Percentiles rank a stretch among this genome's conserved stretches.
These are phyloP conservation scores for Calonectria pseudoreteaudii DNA, from an alignment of 2,329 filamentous ascomycete species.

Conservation along the genomic window DNA sequence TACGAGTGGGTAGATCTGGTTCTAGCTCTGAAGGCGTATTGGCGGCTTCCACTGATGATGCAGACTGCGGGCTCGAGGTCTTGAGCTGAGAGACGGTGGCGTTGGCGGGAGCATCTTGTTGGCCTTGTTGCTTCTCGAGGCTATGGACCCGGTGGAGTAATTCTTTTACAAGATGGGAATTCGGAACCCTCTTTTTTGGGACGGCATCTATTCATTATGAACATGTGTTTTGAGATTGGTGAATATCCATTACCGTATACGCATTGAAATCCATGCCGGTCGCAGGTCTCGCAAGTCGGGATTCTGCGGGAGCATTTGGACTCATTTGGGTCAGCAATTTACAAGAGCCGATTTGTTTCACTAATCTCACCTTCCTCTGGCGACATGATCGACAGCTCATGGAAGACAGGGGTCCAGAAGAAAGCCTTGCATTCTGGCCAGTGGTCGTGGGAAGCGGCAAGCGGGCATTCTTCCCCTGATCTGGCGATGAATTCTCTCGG, in stretches of 20 bases:
- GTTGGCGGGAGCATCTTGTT: neutral
- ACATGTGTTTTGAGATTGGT: too few species aligned
- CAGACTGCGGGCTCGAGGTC: neutral
- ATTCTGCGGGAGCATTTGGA: conserved; percentile 28
- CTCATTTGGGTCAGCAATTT: neutral
- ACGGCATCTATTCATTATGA: conserved; percentile 13
- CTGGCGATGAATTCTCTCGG: neutral
- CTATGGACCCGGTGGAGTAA: conserved; percentile 23
- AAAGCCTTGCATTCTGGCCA: neutral
- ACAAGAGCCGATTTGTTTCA: neutral
- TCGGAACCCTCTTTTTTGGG: conserved; percentile 24
- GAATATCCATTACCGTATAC: conserved; percentile 18
- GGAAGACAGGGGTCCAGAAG: neutral
- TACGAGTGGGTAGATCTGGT: conserved; percentile 10
- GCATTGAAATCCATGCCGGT: conserved; percentile 23
- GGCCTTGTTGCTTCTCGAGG: conserved; percentile 17
- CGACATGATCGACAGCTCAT: conserved; percentile 30
- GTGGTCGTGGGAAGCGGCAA: neutral
- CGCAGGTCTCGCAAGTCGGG: conserved; percentile 25
- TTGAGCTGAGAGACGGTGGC: neutral
- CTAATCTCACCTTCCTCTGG: conserved; percentile 17
- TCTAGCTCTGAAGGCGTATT: neutral
- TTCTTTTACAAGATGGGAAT: conserved; percentile 21
- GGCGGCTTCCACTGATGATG: neutral
- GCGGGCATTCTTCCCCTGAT: neutral